A percentile compares a stretch with the other conserved stretches of the same genome.
These are phyloP conservation scores for Ogataea paradorogensis DNA, from an alignment of 805 yeast species.

Conservation along the genomic window DNA sequence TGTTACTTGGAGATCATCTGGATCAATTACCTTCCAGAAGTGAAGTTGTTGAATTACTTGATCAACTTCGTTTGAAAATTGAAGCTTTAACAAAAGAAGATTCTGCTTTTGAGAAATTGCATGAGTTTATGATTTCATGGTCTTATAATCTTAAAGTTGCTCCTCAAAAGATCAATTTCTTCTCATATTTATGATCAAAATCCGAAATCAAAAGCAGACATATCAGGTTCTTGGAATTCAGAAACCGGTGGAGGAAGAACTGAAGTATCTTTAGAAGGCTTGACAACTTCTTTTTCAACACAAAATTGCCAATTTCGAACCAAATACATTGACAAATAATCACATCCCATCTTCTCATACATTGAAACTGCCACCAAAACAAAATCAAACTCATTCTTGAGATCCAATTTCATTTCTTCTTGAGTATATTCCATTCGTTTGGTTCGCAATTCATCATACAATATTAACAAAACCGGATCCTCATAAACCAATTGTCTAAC, in stretches of 20 bases:
- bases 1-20: constrained; percentile 18
- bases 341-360: constrained; percentile 90
- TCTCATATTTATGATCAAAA: constrained; percentile 13
- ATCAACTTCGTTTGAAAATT: constrained; percentile 5
- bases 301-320: constrained; percentile 66
- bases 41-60: constrained; percentile 4
- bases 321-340: constrained; percentile 62
- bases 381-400: constrained; percentile 54
- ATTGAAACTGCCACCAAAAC: constrained; percentile 62
- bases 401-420: constrained; percentile 46
- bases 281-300: not conserved
- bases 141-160: constrained; percentile 16
- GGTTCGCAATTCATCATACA: constrained; percentile 61
- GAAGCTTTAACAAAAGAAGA: constrained; percentile 7
- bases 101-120: constrained; percentile 16
- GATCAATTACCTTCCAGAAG: constrained; percentile 7
- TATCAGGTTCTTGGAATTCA: constrained; percentile 68
- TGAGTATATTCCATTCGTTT: constrained; percentile 47
- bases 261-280: constrained; percentile 13
- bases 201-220: constrained; percentile 67
- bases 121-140: constrained; percentile 19
- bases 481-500: constrained; percentile 37
- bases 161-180: constrained; percentile 24
- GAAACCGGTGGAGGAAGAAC: constrained; percentile 45
- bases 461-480: constrained; percentile 75